Evolutionary conservation across 345 rosid genomes (phyloP), one percentile per base, ranked within the genome.

Genomic region (Cardiospermum halicacabum): DNA sequence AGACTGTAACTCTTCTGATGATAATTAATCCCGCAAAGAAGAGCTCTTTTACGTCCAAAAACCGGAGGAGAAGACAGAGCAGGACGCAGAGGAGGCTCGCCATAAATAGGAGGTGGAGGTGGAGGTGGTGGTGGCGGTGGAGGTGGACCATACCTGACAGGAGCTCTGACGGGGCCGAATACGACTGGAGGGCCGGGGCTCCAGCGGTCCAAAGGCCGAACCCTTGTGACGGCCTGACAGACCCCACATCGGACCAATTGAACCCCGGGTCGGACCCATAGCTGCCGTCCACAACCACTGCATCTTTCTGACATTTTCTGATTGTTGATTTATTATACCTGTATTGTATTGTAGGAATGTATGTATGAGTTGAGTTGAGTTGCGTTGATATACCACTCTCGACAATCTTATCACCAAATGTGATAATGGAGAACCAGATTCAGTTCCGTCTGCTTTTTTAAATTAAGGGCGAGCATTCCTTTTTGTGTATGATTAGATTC

Each of bases 11-110:
- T 71, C 57, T 71, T 81, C 12, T 81, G 75, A 49, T 43, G 19
- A 51, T 86, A 86, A 65, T 71, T 80, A 6, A 83, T 75, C 43
- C 89, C 89, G 28, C 85, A 78, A 7, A 86, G 71, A 70, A 86
- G 32, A 11, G 92, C 92, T 42, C 83, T 69, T 62, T 76, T 86
- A 75, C 77, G 69, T 26, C 85, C 84, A 2, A 62, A 65, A 6
- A 26, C 65, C 0, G 78, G 26, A 24, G 72, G 66, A 19, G 69
- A 57, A 50, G 72, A n/a, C 19, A 67, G 19, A 2, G 19, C 5
- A 0, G 74, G 69, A 24, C 73, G 60, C 0, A 59, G 67, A 22
- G 56, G 75, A 4, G 72, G 77, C n/a, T 45, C 58, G 10, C 18
- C 39, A 53, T 45, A 68, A 16, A 12, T 16, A 42, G 19, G 6